A percentile compares a stretch with the other conserved stretches of the same genome.
Conservation (phyloP, 257 asterid genomes). For the Solanum habrochaites region DNA sequence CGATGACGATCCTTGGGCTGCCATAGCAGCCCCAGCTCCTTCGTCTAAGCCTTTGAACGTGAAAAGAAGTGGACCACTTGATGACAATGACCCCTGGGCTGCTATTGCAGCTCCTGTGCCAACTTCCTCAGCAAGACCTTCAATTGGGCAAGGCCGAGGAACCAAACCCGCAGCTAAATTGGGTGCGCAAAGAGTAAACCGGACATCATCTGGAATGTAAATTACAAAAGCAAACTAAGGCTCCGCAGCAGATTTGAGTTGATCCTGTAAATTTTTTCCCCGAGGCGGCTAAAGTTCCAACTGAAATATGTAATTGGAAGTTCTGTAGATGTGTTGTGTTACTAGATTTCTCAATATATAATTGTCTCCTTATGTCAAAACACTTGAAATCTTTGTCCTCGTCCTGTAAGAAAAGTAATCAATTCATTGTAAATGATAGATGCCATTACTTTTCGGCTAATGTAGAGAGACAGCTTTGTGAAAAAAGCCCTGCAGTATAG, state of each 20-base stretch:
- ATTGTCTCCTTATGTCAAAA: neutral
- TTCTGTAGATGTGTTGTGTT: slow-evolving; percentile 10
- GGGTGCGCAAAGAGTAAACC: slow-evolving; percentile 83
- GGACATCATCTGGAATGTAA: slow-evolving; percentile 70
- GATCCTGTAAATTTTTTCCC: slow-evolving; percentile 25
- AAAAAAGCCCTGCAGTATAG: neutral
- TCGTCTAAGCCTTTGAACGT: slow-evolving; percentile 32
- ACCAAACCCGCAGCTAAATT: slow-evolving; percentile 58
- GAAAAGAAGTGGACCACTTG: neutral
- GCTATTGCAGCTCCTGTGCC: slow-evolving; percentile 51
- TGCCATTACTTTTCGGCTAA: neutral
- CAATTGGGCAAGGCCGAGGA: slow-evolving; percentile 55
- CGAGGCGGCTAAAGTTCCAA: slow-evolving; percentile 4
- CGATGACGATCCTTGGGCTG: slow-evolving; percentile 57
- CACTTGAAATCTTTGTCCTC: neutral
- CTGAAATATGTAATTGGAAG: neutral
- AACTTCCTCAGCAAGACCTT: slow-evolving; percentile 55
- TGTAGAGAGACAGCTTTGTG: neutral
- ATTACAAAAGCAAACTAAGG: slow-evolving; percentile 7
- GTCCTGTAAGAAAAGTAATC: neutral
- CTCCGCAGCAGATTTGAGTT: neutral
- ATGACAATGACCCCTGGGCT: slow-evolving; percentile 44
- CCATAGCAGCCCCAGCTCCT: slow-evolving; percentile 49
- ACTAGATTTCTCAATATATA: neutral
- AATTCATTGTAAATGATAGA: neutral